These are phyloP conservation scores for Monosporascus ibericus DNA, from an alignment of 2,329 filamentous ascomycete species.

Conservation along the genomic window DNA sequence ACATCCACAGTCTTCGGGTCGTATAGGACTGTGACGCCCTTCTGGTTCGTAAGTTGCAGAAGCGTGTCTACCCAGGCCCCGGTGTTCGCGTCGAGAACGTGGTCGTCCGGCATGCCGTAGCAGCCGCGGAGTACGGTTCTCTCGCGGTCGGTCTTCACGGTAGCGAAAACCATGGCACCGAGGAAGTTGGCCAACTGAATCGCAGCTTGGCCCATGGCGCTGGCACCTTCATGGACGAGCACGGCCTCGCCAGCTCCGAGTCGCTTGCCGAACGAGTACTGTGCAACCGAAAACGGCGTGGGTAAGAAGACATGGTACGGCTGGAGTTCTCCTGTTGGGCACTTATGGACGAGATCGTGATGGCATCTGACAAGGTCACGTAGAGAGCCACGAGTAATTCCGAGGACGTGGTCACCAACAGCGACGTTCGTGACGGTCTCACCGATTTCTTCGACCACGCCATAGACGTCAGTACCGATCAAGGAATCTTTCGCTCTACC, in stretches of 20 bases:
- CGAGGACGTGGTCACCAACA: constrained; percentile 36
- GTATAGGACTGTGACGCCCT: constrained; percentile 38
- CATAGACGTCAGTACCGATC: constrained; percentile 36
- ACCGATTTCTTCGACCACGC: constrained; percentile 30
- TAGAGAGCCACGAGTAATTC: constrained; percentile 31
- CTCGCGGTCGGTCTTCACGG: constrained; percentile 31
- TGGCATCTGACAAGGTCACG: constrained; percentile 28
- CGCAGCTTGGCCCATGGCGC: constrained; percentile 37
- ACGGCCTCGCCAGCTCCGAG: constrained; percentile 26
- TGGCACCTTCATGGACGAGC: constrained; percentile 39
- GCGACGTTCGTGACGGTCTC: constrained; percentile 23
- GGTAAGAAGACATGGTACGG: constrained; percentile 24
- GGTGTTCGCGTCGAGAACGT: constrained; percentile 33
- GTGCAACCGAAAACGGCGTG: constrained; percentile 34
- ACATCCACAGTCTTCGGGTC: constrained; percentile 34
- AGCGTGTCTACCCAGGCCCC: constrained; percentile 29
- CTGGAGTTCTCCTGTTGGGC: constrained; percentile 6
- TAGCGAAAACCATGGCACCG: constrained; percentile 37
- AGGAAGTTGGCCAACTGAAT: constrained; percentile 32
- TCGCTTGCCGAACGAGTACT: constrained; percentile 32
- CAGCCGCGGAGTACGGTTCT: constrained; percentile 25
- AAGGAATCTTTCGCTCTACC: constrained; percentile 25
- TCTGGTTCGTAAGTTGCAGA: constrained; percentile 22
- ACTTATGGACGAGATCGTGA: constrained; percentile 29
- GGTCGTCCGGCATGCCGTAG: constrained; percentile 27